A percentile compares a stretch with the other conserved stretches of the same genome.
phyloP scores from a whole-genome alignment of 2,329 filamentous ascomycete genomes.

The Colletotrichum kahawae region DNA sequence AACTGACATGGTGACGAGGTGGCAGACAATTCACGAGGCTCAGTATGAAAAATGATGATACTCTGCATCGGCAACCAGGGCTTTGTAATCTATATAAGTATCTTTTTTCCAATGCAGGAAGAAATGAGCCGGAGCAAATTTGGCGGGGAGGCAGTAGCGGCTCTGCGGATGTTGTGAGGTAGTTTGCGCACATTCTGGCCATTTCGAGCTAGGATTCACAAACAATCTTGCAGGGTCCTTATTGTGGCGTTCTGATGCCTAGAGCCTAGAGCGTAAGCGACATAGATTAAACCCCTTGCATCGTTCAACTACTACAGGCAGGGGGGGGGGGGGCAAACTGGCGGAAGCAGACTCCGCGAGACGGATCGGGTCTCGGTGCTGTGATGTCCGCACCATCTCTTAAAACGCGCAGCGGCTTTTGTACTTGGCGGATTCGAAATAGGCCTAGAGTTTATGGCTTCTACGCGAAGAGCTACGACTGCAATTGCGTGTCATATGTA shows the following conservation, averaged over 20 bases:
- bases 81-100: fast-evolving
- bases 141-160: not conserved
- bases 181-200: not conserved
- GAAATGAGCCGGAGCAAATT: not conserved
- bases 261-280: not conserved
- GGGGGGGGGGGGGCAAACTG: not conserved
- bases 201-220: not conserved
- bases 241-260: not conserved
- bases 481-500: fast-evolving
- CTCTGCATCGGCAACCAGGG: not conserved
- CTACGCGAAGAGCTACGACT: not conserved
- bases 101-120: not conserved
- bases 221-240: not conserved
- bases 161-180: not conserved
- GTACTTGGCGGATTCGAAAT: not conserved
- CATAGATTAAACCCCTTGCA: not conserved
- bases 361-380: not conserved
- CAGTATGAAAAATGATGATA: not conserved
- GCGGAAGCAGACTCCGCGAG: not conserved
- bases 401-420: not conserved
- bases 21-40: not conserved
- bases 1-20: not conserved
- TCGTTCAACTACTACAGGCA: not conserved
- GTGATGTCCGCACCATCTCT: not conserved
- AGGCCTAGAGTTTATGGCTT: not conserved